phyloP scores from a whole-genome alignment of 805 yeast genomes.

The Nakazawaea ernobii region DNA sequence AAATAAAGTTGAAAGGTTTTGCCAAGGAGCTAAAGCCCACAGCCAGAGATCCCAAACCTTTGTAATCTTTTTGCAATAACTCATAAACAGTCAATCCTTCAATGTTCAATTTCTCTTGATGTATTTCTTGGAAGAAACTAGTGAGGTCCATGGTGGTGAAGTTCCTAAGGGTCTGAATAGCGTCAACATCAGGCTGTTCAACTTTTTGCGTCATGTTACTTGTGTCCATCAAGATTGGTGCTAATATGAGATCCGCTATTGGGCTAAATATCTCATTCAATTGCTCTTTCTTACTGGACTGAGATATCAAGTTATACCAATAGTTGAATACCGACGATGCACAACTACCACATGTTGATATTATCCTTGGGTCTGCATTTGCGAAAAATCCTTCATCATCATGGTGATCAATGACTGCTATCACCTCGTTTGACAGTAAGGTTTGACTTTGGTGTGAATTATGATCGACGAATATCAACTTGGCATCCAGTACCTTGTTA shows the following conservation, averaged over 20 bases:
- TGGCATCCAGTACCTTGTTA: slow-evolving; percentile 16
- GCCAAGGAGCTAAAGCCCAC: slow-evolving; percentile 80
- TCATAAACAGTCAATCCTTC: slow-evolving; percentile 54
- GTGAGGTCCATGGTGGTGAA: slow-evolving; percentile 17
- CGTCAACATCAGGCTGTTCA: slow-evolving; percentile 49
- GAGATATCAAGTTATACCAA: slow-evolving; percentile 33
- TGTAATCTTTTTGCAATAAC: slow-evolving; percentile 78
- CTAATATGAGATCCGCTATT: slow-evolving; percentile 43
- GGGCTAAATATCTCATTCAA: slow-evolving; percentile 21
- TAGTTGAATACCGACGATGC: slow-evolving; percentile 64
- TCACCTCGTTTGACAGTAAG: slow-evolving; percentile 31
- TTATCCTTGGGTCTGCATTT: slow-evolving; percentile 55
- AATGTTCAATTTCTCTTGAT: slow-evolving; percentile 55
- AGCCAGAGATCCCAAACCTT: slow-evolving; percentile 47
- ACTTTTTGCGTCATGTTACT: slow-evolving; percentile 59
- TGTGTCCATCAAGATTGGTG: slow-evolving; percentile 78
- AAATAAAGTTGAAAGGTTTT: slow-evolving; percentile 53
- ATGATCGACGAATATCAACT: slow-evolving; percentile 76
- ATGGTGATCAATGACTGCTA: slow-evolving; percentile 83
- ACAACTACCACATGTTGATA: slow-evolving; percentile 71
- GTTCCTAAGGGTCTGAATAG: slow-evolving; percentile 32
- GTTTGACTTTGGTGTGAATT: slow-evolving; percentile 55
- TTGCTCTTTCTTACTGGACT: not conserved
- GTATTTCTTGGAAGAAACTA: slow-evolving; percentile 28
- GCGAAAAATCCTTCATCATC: slow-evolving; percentile 53